phyloP scores from a whole-genome alignment of 139 green algal species.

The Volvox africanus region DNA sequence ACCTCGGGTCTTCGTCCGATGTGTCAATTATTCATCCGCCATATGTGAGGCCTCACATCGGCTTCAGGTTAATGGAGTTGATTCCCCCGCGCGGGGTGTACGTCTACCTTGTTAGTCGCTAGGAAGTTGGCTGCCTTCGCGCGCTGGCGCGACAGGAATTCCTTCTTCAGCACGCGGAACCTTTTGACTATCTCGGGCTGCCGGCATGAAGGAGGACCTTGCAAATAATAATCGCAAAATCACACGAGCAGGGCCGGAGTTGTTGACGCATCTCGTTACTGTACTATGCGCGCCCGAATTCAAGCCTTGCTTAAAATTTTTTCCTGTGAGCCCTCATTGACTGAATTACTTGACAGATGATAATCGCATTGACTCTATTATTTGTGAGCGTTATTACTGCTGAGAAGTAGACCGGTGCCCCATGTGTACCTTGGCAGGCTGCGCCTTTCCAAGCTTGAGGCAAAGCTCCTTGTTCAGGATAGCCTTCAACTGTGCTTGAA shows the following conservation, averaged over 20 bases:
- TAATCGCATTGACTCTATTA: background rate
- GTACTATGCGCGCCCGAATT: background rate
- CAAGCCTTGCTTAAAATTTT: background rate
- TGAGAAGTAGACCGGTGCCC: no score
- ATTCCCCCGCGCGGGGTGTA: background rate
- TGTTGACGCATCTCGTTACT: background rate
- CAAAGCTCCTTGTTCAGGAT: background rate
- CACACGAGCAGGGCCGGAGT: no score
- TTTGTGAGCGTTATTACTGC: no score
- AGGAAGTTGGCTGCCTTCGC: background rate
- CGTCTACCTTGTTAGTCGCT: conserved; percentile 32
- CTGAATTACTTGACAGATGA: no score
- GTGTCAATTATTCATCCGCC: background rate
- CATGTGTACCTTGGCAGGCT: background rate
- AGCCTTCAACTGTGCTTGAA: background rate
- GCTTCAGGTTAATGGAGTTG: background rate
- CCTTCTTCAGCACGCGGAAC: conserved; percentile 29
- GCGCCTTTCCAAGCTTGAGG: background rate
- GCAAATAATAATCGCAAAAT: no score
- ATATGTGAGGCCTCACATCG: background rate
- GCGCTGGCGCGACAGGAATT: conserved; percentile 31
- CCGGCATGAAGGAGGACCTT: no score
- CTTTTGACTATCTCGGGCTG: conserved; percentile 12
- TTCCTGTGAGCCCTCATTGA: background rate
- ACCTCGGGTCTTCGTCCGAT: background rate